Evolutionary conservation across 805 yeast genomes (phyloP).

Genomic region (Candida fluviatilis): DNA sequence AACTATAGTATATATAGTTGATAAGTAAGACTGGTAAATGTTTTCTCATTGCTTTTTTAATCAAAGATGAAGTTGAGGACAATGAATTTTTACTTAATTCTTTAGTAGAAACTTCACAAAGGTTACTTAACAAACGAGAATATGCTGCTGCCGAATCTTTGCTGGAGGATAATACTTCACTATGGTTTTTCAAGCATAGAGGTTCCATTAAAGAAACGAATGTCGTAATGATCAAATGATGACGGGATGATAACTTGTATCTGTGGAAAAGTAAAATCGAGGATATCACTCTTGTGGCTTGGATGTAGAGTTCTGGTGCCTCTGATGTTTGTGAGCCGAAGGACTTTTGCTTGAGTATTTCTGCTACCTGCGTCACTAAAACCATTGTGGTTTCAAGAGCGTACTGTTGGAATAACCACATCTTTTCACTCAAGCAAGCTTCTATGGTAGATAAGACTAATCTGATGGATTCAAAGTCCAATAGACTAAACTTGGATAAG

Average conservation of each 20-base stretch:
- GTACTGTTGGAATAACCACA: conserved; percentile 65
- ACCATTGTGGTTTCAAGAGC: conserved; percentile 53
- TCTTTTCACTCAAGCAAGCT: conserved; percentile 40
- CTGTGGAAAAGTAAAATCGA: conserved; percentile 65
- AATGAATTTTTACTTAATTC: conserved; percentile 23
- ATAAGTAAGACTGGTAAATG: conserved; percentile 57
- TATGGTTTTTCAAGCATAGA: conserved; percentile 27
- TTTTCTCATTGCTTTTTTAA: conserved; percentile 60
- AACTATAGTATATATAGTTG: conserved; percentile 52
- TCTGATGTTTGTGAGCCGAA: conserved; percentile 2
- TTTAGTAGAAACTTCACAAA: conserved; percentile 65
- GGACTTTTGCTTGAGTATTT: conserved; percentile 3
- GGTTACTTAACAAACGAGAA: conserved; percentile 57
- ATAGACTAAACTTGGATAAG: conserved; percentile 9
- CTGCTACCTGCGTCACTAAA: conserved; percentile 25
- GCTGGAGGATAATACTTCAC: background rate
- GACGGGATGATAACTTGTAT: conserved; percentile 63
- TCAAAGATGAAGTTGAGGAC: conserved; percentile 46
- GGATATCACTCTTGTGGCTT: conserved; percentile 50
- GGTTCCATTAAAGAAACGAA: conserved; percentile 50
- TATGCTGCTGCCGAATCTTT: conserved; percentile 43
- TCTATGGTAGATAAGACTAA: conserved; percentile 27
- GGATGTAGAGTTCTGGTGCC: conserved; percentile 28
- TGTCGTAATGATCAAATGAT: conserved; percentile 56
- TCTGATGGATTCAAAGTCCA: conserved; percentile 7